These are phyloP conservation scores for Dendrobium nobile DNA, from an alignment of 106 monocot species.

Conservation along the genomic window DNA sequence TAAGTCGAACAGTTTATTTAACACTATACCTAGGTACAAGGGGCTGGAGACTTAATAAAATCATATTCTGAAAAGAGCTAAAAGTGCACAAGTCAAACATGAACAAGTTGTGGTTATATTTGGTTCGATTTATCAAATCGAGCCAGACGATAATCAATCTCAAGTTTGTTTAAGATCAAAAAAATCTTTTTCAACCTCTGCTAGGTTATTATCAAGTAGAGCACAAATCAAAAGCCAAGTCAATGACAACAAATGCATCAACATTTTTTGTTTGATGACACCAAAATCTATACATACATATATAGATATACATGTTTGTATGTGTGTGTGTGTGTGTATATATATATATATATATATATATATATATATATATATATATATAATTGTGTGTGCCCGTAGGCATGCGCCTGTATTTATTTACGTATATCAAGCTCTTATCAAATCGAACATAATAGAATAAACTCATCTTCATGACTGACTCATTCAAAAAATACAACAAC, in stretches of 20 bases:
- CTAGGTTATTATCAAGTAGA: too few species aligned
- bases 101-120: neutral
- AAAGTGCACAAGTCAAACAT: neutral
- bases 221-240: neutral
- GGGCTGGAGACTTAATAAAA: neutral
- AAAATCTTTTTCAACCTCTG: neutral
- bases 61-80: neutral
- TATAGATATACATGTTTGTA: too few species aligned
- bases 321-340: too few species aligned
- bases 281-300: neutral
- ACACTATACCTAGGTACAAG: neutral
- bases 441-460: too few species aligned
- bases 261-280: neutral
- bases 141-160: neutral
- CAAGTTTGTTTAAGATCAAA: neutral
- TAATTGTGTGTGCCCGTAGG: too few species aligned
- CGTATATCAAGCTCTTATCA: too few species aligned
- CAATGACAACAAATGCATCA: neutral
- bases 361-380: too few species aligned
- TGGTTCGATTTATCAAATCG: neutral
- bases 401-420: too few species aligned
- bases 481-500: too few species aligned
- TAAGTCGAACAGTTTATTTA: neutral
- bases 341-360: too few species aligned
- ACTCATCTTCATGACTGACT: too few species aligned